Evolutionary conservation across 768 basidiomycete species (phyloP).

Genomic region (Paxillus involutus): DNA sequence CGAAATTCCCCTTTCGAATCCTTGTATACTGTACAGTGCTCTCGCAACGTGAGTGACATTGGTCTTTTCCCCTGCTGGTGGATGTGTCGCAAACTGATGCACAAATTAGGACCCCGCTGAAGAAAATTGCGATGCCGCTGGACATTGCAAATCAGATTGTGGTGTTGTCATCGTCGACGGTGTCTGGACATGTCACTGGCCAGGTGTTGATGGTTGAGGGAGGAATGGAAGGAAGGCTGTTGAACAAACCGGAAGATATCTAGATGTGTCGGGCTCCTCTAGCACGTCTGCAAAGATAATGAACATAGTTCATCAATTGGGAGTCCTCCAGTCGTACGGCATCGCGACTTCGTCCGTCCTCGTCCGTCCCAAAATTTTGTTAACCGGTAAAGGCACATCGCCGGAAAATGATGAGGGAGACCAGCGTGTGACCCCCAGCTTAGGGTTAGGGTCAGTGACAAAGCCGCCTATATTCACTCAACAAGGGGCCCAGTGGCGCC

Average conservation of each 20-base stretch:
- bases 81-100: no score
- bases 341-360: no score
- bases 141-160: conserved; percentile 70
- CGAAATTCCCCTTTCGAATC: conserved; percentile 55
- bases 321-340: neutral
- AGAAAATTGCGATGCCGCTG: conserved; percentile 59
- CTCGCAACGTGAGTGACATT: conserved; percentile 59
- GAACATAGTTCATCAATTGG: neutral
- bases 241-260: conserved; percentile 42
- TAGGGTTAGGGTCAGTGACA: conserved; percentile 27
- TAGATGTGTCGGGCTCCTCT: neutral
- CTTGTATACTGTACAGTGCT: conserved; percentile 51
- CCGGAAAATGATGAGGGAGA: no score
- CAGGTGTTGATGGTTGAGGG: conserved; percentile 72
- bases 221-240: conserved; percentile 73
- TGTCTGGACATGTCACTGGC: conserved; percentile 73
- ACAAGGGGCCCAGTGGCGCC: conserved; percentile 1
- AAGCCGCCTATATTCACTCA: conserved; percentile 1
- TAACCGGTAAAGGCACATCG: no score
- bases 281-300: neutral
- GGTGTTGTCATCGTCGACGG: conserved; percentile 53
- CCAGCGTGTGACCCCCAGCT: neutral
- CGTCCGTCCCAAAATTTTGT: no score
- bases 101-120: conserved; percentile 57
- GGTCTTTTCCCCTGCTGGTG: neutral